Evolutionary conservation across 2,329 filamentous ascomycete species (phyloP), one percentile per base, ranked within the genome.

Genomic region (Penicillium sp.): DNA sequence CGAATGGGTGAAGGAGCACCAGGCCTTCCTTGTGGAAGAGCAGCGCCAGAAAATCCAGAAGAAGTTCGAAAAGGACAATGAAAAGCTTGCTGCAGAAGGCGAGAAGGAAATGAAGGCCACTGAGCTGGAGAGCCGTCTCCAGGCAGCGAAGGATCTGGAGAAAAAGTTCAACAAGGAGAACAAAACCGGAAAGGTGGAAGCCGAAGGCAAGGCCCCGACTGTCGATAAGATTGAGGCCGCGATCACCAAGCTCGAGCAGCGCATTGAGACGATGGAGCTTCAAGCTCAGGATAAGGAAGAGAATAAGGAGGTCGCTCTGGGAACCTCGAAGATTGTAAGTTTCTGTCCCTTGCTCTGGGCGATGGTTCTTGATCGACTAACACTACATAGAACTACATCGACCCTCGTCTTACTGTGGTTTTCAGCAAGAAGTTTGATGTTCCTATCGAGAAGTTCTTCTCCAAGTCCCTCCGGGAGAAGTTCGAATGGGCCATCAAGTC

Each of bases 321-420:
- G 90, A 64, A 98, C 93, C 54, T 96, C 90, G 64, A 98, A 98
- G 77, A 95, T 98, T 68, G 91, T 97, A 72, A 87, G 90, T 85
- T n/a, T n/a, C n/a, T n/a, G n/a, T 33, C 10, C 9, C n/a, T 24
- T 32, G 2, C 4, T 37, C 17, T n/a, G n/a, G n/a, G n/a, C n/a
- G n/a, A n/a, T 26, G 43, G 19, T n/a, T 31, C 9, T 47, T 38
- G 32, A 49, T 33, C n/a, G n/a, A n/a, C n/a, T n/a, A n/a, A n/a
- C n/a, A n/a, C n/a, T n/a, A n/a, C n/a, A n/a, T 66, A 97, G 91
- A 98, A 98, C 72, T 98, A 98, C 73, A 98, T 98, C 64, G 93
- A 98, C 67, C 93, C 93, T 52, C 90, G 93, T 62, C 81, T 98
- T 55, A 96, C 91, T 0, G 93, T 97, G 48, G 91, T 97, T 61